Base-by-base conservation (phyloP, 805 yeast genomes). In the Maudiozyma turicensis region DNA sequence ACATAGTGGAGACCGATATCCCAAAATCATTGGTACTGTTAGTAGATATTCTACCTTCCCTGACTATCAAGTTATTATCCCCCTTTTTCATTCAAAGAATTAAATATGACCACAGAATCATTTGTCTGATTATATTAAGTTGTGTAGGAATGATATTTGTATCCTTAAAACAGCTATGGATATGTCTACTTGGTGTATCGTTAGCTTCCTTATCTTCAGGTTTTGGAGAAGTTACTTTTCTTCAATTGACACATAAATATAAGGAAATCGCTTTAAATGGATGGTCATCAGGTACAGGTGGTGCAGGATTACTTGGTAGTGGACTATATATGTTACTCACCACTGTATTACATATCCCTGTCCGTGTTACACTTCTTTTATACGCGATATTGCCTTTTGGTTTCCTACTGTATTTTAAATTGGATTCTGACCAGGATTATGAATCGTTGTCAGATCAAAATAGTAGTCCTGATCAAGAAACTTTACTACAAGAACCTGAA, bases 261-360 rank as follows among this genome's bases (percentile, higher is more conserved):
- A 74, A 72, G 15, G 72, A 72, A 14, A 55, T 62, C n/a, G 72
- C 95, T 4, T 70, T 91, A 43, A 80, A 82, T 45, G 97, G 95
- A 0, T 91, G 95, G 80, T 85, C 95, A 20, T 78, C 89, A 7
- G 99, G 99, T 1, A 91, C 98, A 0, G 98, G 99, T 3, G 95
- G 88, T 15, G 98, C 99, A 1, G 99, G 99, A 0, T 64, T 91
- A 5, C 75, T 78, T 15, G 99, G 98, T 0, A 80, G 90, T 46
- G 86, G 84, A 47, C 60, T 76, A 11, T 90, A 78, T 59, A 58
- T 91, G 74, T 55, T 84, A 1, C 52, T 86, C 57, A 91, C 97
- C 0, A 83, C 91, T 1, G 68, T 88, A 59, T 44, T 86, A 26
- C 72, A 78, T 1, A 50, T 87, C 1, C 65, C 77, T 6, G 81